Evolutionary conservation across 176 grass and related monocot genomes (phyloP), one percentile per base, ranked within the genome.

Genomic region (Oryza coarctata): DNA sequence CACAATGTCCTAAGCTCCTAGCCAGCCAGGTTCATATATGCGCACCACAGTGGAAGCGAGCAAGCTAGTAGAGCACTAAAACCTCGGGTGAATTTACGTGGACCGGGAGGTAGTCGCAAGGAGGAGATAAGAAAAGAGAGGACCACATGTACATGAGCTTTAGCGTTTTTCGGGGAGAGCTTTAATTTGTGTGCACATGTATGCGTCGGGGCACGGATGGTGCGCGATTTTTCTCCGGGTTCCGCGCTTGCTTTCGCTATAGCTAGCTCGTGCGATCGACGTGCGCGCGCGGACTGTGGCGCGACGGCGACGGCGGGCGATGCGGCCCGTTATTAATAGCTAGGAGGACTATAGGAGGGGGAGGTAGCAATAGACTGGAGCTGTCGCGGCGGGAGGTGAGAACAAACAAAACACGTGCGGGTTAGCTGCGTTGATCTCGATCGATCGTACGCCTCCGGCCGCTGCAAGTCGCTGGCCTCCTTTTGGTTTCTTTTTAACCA

Each of bases 71-170:
- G 70, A 2, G 17, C 17, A 25, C 55, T 32, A 17, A 55, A 62
- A 71, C 65, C 71, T 20, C 43, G 22, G 38, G 64, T 58, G 55
- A 58, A 58, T 76, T 60, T 88, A 76, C 63, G 47, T 62, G 34
- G 79, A 71, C 40, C 30, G 70, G 81, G 75, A 71, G 44, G 38
- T 68, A 20, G 18, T 57, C 31, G 78, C 41, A 17, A 9, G 62
- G 83, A 92, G 85, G 84, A 79, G 92, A 98, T 95, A 95, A 95
- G 93, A 80, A 90, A 95, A 91, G 72, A 91, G 72, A 93, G 87
- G 90, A 85, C 96, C 92, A 94, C 95, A 84, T 88, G 92, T 84
- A 88, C 62, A 82, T 55, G 83, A 80, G 67, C 62, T 70, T n/a
- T 36, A 20, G 27, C 22, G 31, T n/a, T 13, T 12, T 12, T 15